Conservation (phyloP, 176 grass and related monocot genomes). For the sorghum (Sorghum bicolor) region Sorghum_bicolor_NCBIv3 NC_012876.2:60174001-60174500, state of each 20-base stretch:
- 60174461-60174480: background rate
- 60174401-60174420: conserved; percentile 13
- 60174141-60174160: no score
- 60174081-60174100: background rate
- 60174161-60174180: background rate
- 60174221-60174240: background rate
- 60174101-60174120: background rate
- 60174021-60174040: background rate
- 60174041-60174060: background rate
- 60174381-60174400: conserved; percentile 16
- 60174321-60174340: background rate
- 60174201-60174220: background rate
- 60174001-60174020: background rate
- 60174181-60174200: background rate
- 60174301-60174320: no score
- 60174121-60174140: no score
- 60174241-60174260: background rate
- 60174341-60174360: background rate
- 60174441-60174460: background rate
- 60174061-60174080: background rate
- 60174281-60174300: no score
- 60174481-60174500: background rate
- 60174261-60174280: background rate
- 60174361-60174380: background rate
- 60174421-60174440: background rate